These are phyloP conservation scores for Coniferiporia sulphurascens DNA, from an alignment of 1,284 basidiomycete species.

Conservation along the genomic window DNA sequence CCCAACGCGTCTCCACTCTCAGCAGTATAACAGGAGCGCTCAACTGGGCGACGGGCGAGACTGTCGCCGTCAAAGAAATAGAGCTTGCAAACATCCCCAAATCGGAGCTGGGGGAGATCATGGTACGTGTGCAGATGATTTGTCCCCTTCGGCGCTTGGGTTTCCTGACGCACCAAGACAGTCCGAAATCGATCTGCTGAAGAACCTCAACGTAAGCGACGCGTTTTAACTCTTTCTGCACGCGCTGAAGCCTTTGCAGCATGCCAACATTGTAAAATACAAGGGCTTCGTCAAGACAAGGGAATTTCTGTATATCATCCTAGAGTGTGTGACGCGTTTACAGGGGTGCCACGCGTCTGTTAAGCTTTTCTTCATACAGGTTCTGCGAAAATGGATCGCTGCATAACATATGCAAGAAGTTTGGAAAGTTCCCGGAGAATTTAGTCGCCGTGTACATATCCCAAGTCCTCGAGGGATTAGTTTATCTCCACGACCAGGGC, in stretches of 20 bases:
- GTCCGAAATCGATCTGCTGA: conserved; percentile 96
- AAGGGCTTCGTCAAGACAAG: conserved; percentile 95
- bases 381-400: conserved; percentile 98
- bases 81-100: conserved; percentile 91
- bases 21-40: conserved; percentile 60
- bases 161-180: conserved; percentile 29
- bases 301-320: conserved; percentile 93
- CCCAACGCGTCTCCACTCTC: conserved; percentile 2
- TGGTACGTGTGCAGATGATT: conserved; percentile 57
- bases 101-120: conserved; percentile 91
- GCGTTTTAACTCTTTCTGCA: neutral
- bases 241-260: conserved; percentile 37
- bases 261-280: conserved; percentile 97
- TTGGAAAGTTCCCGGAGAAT: conserved; percentile 96
- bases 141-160: neutral
- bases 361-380: conserved; percentile 33
- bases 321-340: conserved; percentile 58
- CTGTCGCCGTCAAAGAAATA: conserved; percentile 94
- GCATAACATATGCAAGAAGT: conserved; percentile 92
- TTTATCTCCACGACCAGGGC: conserved; percentile 95
- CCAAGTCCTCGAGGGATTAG: conserved; percentile 87
- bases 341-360: neutral
- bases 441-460: conserved; percentile 95
- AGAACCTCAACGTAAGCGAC: conserved; percentile 82
- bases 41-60: conserved; percentile 96